Evolutionary conservation across 306 rosid species (phyloP).

Genomic region (Acacia melanoxylon): DNA sequence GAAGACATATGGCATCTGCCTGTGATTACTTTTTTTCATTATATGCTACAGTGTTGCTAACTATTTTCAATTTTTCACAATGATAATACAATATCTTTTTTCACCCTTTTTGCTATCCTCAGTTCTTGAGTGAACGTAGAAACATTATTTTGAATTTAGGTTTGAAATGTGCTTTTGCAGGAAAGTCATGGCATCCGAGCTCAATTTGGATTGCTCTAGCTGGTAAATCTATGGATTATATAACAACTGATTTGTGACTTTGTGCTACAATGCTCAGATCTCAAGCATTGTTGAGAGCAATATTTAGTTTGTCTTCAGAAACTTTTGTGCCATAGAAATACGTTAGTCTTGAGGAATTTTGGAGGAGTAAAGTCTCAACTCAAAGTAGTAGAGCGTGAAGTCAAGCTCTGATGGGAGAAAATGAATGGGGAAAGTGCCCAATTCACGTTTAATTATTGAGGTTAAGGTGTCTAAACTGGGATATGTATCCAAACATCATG

Average conservation of each 20-base stretch:
- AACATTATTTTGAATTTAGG: neutral
- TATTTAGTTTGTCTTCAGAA: neutral
- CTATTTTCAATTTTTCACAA: neutral
- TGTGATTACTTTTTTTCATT: neutral
- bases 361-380: neutral
- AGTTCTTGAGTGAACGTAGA: neutral
- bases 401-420: neutral
- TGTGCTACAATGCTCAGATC: constrained; percentile 6
- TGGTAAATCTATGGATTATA: neutral
- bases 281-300: constrained; percentile 1
- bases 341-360: neutral
- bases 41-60: neutral
- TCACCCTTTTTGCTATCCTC: neutral
- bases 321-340: neutral
- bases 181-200: neutral
- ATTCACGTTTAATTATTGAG: neutral
- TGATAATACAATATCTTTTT: neutral
- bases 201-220: neutral
- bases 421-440: neutral
- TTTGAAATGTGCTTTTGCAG: constrained; percentile 2
- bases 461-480: neutral
- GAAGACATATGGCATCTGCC: neutral
- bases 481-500: neutral
- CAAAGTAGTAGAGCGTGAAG: neutral
- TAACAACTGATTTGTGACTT: neutral